These are phyloP conservation scores for Porphyridium purpureum DNA, from an alignment of 23 red algal species.

Conservation along the genomic window DNA sequence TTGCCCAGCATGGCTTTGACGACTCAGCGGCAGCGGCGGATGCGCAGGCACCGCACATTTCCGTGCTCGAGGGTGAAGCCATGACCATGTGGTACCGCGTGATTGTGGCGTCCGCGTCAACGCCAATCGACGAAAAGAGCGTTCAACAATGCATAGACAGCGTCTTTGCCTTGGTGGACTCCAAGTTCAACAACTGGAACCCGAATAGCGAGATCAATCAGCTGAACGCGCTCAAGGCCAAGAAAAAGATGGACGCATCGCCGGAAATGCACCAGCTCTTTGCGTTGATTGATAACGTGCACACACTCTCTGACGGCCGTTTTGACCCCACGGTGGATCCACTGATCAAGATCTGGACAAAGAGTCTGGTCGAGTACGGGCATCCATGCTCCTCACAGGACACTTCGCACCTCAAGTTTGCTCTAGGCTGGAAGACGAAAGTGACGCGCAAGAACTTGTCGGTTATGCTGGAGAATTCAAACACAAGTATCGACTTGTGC, in stretches of 20 bases:
- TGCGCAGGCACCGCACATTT: neutral
- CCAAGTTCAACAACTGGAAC: conserved; percentile 22
- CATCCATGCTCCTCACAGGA: conserved; percentile 7
- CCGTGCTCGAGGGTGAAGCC: conserved; percentile 12
- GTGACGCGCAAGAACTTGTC: neutral
- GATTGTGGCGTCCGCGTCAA: conserved; percentile 10
- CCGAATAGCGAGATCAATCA: conserved; percentile 8
- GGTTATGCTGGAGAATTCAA: conserved; percentile 3
- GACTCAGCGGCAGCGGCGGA: neutral
- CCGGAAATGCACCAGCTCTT: conserved; percentile 9
- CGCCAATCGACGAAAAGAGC: neutral
- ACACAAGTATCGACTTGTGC: conserved; percentile 30
- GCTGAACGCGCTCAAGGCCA: conserved; percentile 9
- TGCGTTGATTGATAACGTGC: conserved; percentile 8
- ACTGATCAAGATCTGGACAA: conserved; percentile 14
- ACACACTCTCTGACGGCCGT: conserved; percentile 14
- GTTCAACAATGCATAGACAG: conserved; percentile 4
- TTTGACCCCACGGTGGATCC: conserved; percentile 44
- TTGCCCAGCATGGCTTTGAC: neutral
- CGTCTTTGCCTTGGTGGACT: conserved; percentile 14
- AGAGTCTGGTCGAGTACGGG: conserved; percentile 4
- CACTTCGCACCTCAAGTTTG: conserved; percentile 5
- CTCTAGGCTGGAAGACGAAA: conserved; percentile 15
- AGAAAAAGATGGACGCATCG: conserved; percentile 11
- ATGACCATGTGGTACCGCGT: conserved; percentile 47